Evolutionary conservation across 495 filamentous ascomycete species (phyloP), one percentile per base, ranked within the genome.

Genomic region (Penicillium nucicola): DNA sequence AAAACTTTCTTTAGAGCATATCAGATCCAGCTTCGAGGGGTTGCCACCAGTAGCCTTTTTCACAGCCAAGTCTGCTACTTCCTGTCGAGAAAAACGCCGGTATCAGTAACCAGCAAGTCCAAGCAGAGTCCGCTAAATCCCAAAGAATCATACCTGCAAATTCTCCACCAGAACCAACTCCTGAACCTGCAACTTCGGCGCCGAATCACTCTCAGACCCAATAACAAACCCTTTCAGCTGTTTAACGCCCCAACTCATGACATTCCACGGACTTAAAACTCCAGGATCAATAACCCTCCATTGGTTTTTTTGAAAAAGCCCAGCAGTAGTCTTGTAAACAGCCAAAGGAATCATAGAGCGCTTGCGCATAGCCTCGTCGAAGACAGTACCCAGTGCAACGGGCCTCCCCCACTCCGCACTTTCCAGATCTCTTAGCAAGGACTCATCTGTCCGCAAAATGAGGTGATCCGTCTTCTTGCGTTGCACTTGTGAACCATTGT

Each of bases 361-460:
- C 45, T 78, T 83, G 31, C 69, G 68, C 3, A 93, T 64, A 0
- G 89, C 86, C 51, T 97, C 92, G 23, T 82, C 76, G 61, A 97
- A 72, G 34, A 92, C 93, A 18, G 84, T 78, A 2, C 84, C 86
- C 3, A 98, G 70, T 7, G 86, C 89, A n/a, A 92, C 75, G 15
- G 93, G 93, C 18, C 84, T 77, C 15, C 93, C 95, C 72, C 81
- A 95, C 63, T 95, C 84, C 38, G 82, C 79, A 13, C 77, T 84
- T 58, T 92, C 86, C 53, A 98, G 70, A 14, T 83, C 84, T 25
- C 79, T 77, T 12, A 87, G 61, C 1, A 98, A 76, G 25, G 80
- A 74, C 36, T 90, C 83, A 60, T 88, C 84, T 17, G 86, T 79
- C 25, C 76, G 74, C 8, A 98, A 65, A 8, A 82, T 75, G 17